Evolutionary conservation across 805 yeast genomes (phyloP).

Genomic region (Schizosaccharomyces osmophilus): DNA sequence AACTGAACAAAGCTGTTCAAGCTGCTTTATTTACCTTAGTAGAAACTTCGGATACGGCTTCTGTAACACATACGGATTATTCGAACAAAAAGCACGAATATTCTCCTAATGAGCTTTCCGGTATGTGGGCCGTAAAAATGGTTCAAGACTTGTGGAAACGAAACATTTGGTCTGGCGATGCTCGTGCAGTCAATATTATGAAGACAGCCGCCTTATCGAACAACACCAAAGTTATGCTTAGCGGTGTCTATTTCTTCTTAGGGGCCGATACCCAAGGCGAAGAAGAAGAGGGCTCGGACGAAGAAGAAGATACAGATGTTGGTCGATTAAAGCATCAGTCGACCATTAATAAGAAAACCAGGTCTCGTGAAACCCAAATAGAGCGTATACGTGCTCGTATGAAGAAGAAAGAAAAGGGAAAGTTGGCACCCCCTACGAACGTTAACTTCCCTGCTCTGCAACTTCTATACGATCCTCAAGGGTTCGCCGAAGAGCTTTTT

Average conservation of each 20-base stretch:
- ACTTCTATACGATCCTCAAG: slow-evolving; percentile 86
- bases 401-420: slow-evolving; percentile 31
- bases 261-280: slow-evolving; percentile 92
- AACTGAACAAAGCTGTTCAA: slow-evolving; percentile 70
- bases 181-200: slow-evolving; percentile 93
- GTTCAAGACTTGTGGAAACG: slow-evolving; percentile 94
- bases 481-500: slow-evolving; percentile 73
- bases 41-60: slow-evolving; percentile 25
- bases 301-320: slow-evolving; percentile 19
- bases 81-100: slow-evolving; percentile 5
- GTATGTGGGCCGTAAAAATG: slow-evolving; percentile 86
- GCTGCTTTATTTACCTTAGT: slow-evolving; percentile 71
- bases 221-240: slow-evolving; percentile 62
- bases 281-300: slow-evolving; percentile 31
- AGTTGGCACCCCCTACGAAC: slow-evolving; percentile 25
- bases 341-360: slow-evolving; percentile 58
- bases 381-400: slow-evolving; percentile 31
- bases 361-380: slow-evolving; percentile 57
- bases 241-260: slow-evolving; percentile 75
- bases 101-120: slow-evolving; percentile 14
- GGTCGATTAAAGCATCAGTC: slow-evolving; percentile 44
- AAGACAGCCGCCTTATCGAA: slow-evolving; percentile 80
- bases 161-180: slow-evolving; percentile 88
- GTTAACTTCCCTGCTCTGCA: slow-evolving; percentile 89
- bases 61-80: not conserved